Base-by-base conservation (phyloP, 1,284 basidiomycete species). In the Xerocomus cyaneibrunnescens region DNA sequence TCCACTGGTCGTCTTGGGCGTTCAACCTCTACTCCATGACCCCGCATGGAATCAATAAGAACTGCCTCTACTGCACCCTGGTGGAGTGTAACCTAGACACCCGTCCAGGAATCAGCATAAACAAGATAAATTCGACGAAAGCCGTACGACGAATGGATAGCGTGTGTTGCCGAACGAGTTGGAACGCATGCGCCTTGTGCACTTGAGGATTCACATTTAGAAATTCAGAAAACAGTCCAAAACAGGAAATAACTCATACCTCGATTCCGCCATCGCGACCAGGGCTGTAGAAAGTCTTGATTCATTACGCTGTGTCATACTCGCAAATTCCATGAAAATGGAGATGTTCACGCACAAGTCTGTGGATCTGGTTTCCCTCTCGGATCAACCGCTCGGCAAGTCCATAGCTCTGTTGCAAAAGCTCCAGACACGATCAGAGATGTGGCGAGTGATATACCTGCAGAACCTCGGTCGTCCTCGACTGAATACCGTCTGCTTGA, bases 401-500 rank as follows among this genome's bases (percentile, higher is more conserved):
- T 5, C 87, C 87, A 69, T 89, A 88, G 59, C 84, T 87, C 82
- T 89, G 46, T 30, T 12, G 3, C 3, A 30, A 19, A 21, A 10
- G 32, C 38, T 39, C 4, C 5, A 37, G 17, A 42, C 2, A 17
- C 31, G 8, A 17, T 7, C 5, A 8, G 32, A 25, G 7, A 47
- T 3, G 17, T 10, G n/a, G 13, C n/a, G 31, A 23, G 36, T 25
- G 10, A 44, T 10, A 41, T 62, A 81, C 84, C 77, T 88, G 83
- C 16, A 92, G 69, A 3, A 90, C 82, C 68, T 92, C 89, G 45
- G 89, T 80, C 2, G 87, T 87, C 32, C 87, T 77, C 0, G 86
- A 84, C 62, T 87, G 85, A 45, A 90, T 83, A 9, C 87, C 88
- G 62, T 90, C 88, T 0, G 87, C 88, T 61, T 89, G 87, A 6